These are phyloP conservation scores for Phytophthora tentaculata DNA, from an alignment of 352 stramenopile genomes.

Conservation along the genomic window DNA sequence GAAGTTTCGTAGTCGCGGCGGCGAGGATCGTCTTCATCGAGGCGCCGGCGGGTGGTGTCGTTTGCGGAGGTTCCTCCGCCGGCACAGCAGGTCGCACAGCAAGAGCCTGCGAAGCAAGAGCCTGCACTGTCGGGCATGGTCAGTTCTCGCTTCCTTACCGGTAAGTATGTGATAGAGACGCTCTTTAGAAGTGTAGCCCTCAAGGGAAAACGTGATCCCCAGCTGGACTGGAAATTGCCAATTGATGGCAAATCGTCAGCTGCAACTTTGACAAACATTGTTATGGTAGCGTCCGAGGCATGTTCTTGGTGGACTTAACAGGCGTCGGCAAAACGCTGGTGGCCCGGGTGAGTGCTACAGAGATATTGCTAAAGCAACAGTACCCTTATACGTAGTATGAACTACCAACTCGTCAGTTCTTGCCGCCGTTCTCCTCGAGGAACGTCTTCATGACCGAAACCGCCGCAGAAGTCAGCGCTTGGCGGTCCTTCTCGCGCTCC, in stretches of 20 bases:
- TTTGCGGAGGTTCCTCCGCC: slow-evolving; percentile 5
- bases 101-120: slow-evolving; percentile 29
- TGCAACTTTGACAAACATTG: slow-evolving; percentile 19
- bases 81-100: slow-evolving; percentile 28
- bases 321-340: neutral
- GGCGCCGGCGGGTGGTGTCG: slow-evolving; percentile 23
- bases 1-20: slow-evolving; percentile 30
- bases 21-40: slow-evolving; percentile 27
- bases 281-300: slow-evolving; percentile 1
- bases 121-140: slow-evolving; percentile 24
- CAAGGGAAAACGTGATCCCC: slow-evolving; percentile 3
- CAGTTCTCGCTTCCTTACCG: slow-evolving; percentile 11
- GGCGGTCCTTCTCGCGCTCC: slow-evolving; percentile 43
- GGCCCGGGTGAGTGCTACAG: slow-evolving; percentile 13
- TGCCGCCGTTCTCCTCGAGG: slow-evolving; percentile 27
- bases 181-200: slow-evolving; percentile 28
- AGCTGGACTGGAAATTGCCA: too few species aligned
- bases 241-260: slow-evolving; percentile 21
- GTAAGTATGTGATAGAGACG: slow-evolving; percentile 12
- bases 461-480: slow-evolving; percentile 31
- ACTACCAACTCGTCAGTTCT: slow-evolving; percentile 29
- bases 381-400: slow-evolving; percentile 22
- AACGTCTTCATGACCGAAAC: slow-evolving; percentile 37
- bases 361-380: slow-evolving; percentile 17
- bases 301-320: slow-evolving; percentile 5